Conservation (phyloP, 2,329 filamentous ascomycete species). For the Fusarium pseudograminearum region DNA sequence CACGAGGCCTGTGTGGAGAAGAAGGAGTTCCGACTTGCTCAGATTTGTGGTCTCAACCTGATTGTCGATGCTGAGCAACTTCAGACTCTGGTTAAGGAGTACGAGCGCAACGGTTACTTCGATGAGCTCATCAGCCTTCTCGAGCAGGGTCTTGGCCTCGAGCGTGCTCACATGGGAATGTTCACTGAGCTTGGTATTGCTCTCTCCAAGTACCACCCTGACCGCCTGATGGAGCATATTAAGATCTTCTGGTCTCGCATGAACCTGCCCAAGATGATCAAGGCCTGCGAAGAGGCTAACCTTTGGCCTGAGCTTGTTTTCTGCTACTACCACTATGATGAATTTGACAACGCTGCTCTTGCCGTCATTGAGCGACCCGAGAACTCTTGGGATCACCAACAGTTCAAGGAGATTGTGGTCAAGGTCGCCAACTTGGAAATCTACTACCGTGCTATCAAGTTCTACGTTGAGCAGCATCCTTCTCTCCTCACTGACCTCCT, state of each 20-base stretch:
- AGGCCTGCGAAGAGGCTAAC: constrained; percentile 91
- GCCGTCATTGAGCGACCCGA: constrained; percentile 98
- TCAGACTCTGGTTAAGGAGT: constrained; percentile 92
- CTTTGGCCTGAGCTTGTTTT: constrained; percentile 98
- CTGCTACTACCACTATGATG: constrained; percentile 97
- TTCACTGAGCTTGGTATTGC: constrained; percentile 95
- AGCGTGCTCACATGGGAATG: constrained; percentile 95
- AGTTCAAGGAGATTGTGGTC: constrained; percentile 98
- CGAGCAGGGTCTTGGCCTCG: constrained; percentile 93
- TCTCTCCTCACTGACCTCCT: constrained; percentile 95
- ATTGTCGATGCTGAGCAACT: constrained; percentile 98
- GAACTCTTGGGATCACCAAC: constrained; percentile 99
- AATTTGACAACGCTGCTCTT: constrained; percentile 96
- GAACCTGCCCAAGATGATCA: constrained; percentile 98
- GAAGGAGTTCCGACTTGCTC: constrained; percentile 98
- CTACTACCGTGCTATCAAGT: constrained; percentile 96
- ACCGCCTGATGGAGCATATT: constrained; percentile 97
- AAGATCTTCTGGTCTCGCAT: constrained; percentile 98
- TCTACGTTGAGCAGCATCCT: constrained; percentile 97
- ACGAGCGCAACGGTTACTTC: constrained; percentile 97
- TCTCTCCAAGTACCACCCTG: constrained; percentile 93
- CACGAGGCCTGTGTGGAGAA: constrained; percentile 96
- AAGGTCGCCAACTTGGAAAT: constrained; percentile 99
- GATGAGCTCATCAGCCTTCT: constrained; percentile 96
- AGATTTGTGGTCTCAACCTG: constrained; percentile 98